Evolutionary conservation across 2,329 filamentous ascomycete species (phyloP), one percentile per base, ranked within the genome.

Genomic region (Byssochlamys sp.): DNA sequence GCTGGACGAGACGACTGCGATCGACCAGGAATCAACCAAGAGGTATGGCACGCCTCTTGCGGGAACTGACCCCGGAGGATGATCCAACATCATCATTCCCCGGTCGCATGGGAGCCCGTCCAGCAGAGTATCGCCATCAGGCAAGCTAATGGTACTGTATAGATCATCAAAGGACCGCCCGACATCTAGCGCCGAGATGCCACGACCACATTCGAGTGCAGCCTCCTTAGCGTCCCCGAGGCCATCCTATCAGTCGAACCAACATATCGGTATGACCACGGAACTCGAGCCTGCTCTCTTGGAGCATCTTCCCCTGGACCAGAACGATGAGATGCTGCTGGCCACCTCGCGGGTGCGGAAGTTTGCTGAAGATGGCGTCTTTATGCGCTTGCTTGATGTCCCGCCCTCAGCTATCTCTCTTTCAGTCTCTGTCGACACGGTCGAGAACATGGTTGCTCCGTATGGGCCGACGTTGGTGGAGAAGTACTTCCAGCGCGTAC

Each of bases 401-500:
- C 59, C 66, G 25, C 64, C 69, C 52, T 56, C 65, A 55, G 66
- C 66, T 60, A 65, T 71, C 61, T 65, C 69, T n/a, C 66, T 71
- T 56, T 63, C 66, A 39, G 62, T 71, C 55, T 72, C 74, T 24
- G 59, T 75, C 19, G 74, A 76, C 61, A 67, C 71, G 31, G 71
- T 76, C 56, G 74, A 76, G 63, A 74, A 72, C 60, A 61, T 75
- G 59, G 74, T 76, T 54, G 72, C 72, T 56, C 74, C 74, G 4
- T 74, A 76, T 62, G 73, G 73, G 7, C 69, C 72, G n/a, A 73
- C 71, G 4, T 58, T 77, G 61, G 66, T 76, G 35, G 74, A 77
- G 39, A 74, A 75, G 58, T 77, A 72, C 63, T 77, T 77, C 55
- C 69, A 74, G n/a, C 67, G 73, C 55, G 66, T 77, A 31, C 74